Base-by-base conservation (phyloP, 306 rosid species). In the Cicer cuneatum region DNA sequence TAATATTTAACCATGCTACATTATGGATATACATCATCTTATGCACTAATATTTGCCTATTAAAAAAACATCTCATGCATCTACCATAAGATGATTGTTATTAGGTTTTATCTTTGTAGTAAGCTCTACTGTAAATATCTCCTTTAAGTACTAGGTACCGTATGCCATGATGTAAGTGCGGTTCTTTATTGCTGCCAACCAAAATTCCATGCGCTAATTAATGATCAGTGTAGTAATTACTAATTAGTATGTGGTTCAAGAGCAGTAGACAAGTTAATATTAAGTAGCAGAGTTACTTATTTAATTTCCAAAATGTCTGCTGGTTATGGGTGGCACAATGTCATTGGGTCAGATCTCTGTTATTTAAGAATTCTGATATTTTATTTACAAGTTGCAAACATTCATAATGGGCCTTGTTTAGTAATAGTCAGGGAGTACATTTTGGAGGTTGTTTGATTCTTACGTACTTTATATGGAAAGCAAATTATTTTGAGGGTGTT, bases 221-320 rank as follows among this genome's bases (percentile, higher is more conserved):
- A 43, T 46, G 54, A 59, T n/a, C 35, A 59, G 42, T 78, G 58
- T 14, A 29, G 43, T 48, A 35, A 29, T 29, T 14, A 29, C 37
- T 48, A 35, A 29, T 29, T 29, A 29, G 35, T 42, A 6, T 73
- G 59, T 45, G 60, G 11, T 62, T 71, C 66, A 43, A 40, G 72
- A 66, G 66, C 68, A 65, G 56, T 41, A 66, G 66, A 67, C 11
- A 67, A 76, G 60, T 76, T 15, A 41, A 66, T 76, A 19, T 67
- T 76, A 15, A 76, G 56, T 54, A 43, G 68, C 49, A 29, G 48
- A 7, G 14, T 66, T 54, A 10, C 46, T 54, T 51, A 10, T 35
- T 13, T 76, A 67, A 45, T 67, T 67, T 67, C 57, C 68, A 38
- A 51, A 21, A n/a, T 64, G 52, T 64, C 60, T 66, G 66, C 74